Conservation (phyloP, 371 early-diverging fungal genomes). For the Mucor lusitanicus region DNA sequence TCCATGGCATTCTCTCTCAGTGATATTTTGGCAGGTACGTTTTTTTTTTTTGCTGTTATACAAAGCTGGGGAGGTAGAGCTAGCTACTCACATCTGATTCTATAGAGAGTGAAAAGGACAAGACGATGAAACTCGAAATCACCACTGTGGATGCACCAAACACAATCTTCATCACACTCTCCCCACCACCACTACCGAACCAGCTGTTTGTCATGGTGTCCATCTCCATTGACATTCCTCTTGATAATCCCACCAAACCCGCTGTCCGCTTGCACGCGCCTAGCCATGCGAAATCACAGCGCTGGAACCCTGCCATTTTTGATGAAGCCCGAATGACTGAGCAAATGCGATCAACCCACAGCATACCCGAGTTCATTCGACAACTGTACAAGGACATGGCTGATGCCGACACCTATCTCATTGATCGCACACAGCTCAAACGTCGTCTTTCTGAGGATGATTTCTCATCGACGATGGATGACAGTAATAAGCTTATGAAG, state of each 20-base stretch:
- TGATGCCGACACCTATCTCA: background rate
- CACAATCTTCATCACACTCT: constrained; percentile 36
- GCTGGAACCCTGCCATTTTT: constrained; percentile 41
- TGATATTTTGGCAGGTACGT: constrained; percentile 36
- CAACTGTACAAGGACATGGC: constrained; percentile 42
- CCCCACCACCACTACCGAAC: constrained; percentile 29
- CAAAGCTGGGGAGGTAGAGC: no score
- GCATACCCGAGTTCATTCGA: constrained; percentile 28
- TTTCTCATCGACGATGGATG: background rate
- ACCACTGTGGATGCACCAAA: constrained; percentile 36
- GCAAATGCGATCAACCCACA: constrained; percentile 29
- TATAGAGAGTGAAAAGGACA: constrained; percentile 24
- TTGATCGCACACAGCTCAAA: background rate
- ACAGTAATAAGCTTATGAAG: constrained; percentile 11
- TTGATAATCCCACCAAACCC: constrained; percentile 33
- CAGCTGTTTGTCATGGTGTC: constrained; percentile 29
- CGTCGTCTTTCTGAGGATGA: background rate
- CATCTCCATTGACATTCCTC: constrained; percentile 41
- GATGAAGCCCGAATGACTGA: constrained; percentile 38
- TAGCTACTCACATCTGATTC: background rate
- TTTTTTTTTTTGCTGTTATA: background rate
- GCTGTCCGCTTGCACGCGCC: constrained; percentile 29
- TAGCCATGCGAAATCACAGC: constrained; percentile 12
- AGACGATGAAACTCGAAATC: constrained; percentile 28
- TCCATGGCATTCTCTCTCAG: constrained; percentile 29